These are phyloP conservation scores for Noccaea bulbosa DNA, from an alignment of 345 rosid genomes.

Conservation along the genomic window DNA sequence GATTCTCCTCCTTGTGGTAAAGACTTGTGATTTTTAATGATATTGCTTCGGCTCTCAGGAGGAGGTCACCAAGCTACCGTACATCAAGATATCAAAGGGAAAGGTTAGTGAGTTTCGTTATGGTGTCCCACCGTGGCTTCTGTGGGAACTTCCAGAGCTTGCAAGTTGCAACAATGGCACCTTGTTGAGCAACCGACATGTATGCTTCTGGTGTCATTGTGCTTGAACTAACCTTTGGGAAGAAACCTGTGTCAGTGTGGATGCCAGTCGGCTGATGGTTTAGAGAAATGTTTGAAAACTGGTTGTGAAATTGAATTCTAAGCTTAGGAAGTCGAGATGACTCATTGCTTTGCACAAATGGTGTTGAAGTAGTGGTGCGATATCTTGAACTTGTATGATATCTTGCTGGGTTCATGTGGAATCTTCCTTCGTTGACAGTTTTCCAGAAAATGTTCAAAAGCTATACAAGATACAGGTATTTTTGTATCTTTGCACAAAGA, in stretches of 20 bases:
- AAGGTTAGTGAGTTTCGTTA: no score
- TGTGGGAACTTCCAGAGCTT: background rate
- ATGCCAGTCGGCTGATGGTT: no score
- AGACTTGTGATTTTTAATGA: background rate
- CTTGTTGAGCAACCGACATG: background rate
- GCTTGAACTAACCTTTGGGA: background rate
- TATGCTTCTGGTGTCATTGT: background rate
- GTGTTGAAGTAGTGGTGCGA: constrained; percentile 36
- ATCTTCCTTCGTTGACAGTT: background rate
- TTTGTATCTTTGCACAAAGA: background rate
- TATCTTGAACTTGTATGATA: constrained; percentile 19
- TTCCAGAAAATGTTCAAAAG: constrained; percentile 4
- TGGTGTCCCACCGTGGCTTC: no score
- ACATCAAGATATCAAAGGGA: background rate
- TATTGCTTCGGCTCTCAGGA: background rate
- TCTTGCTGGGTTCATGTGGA: background rate
- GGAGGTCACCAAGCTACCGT: background rate
- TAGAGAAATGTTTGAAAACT: background rate
- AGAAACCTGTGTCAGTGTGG: background rate
- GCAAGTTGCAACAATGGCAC: background rate
- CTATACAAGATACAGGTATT: constrained; percentile 17
- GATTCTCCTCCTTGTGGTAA: background rate
- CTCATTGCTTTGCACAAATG: constrained; percentile 29
- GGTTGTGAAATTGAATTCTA: background rate
- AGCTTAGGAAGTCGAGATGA: background rate